Base-by-base conservation (phyloP, 495 filamentous ascomycete species). In the Penicillium coprophilum region DNA sequence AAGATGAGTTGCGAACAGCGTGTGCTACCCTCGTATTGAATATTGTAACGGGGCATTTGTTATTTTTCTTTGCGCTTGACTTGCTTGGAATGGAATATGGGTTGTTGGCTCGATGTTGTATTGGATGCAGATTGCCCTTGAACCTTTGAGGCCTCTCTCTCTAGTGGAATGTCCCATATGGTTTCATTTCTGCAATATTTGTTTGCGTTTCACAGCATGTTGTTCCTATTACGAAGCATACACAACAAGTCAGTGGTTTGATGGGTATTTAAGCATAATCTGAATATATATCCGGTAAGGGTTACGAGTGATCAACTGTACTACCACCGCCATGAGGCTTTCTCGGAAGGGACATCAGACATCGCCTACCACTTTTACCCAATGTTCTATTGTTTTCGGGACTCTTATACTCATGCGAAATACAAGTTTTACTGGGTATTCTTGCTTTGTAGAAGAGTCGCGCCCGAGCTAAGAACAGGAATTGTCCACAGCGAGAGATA, bases 1-100 rank as follows among this genome's bases (percentile, higher is more conserved):
- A 59, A 46, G 55, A 55, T 17, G 46, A 50, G 41, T 6, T 57
- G 34, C 34, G 32, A 48, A 55, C 11, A 21, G 15, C 50, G 6
- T 13, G 28, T 56, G 13, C 46, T 43, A 19, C 23, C 11, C 11
- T 17, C n/a, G 4, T 6, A 47, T 57, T 28, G n/a, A 20, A 20
- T 36, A 41, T 13, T 27, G n/a, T 27, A 43, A 28, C 15, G 21
- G 34, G 36, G 3, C 0, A 12, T 49, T 28, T 28, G 28, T 23
- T 53, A 6, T 48, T 47, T 53, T 41, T 40, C 15, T 32, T 48
- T 21, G 39, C 24, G 9, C 21, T 50, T 2, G 20, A 21, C 32
- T 36, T 46, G 43, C 15, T 46, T 38, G 28, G 31, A 12, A 46
- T 19, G 52, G 12, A 27, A 46, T 20, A 38, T 28, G 41, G 41